phyloP scores from a whole-genome alignment of 1,284 basidiomycete species.

The Puccinia novopanici region DNA sequence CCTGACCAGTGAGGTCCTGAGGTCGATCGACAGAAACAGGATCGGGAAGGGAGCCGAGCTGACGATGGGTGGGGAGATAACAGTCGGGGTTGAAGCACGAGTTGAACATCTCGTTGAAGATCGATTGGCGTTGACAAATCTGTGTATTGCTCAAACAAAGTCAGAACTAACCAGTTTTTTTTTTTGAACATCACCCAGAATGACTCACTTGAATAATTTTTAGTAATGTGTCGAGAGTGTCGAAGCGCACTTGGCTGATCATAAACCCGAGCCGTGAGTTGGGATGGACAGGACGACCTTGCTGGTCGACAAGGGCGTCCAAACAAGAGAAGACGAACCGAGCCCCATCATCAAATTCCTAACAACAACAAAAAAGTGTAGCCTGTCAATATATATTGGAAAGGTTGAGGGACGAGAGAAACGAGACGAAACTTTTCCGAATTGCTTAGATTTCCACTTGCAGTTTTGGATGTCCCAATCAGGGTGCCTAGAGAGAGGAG shows the following conservation, averaged over 20 bases:
- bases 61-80: slow-evolving; percentile 5
- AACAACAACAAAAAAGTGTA: neutral
- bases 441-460: slow-evolving; percentile 12
- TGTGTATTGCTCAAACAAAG: neutral
- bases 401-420: neutral
- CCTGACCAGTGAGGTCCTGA: neutral
- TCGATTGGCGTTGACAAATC: slow-evolving; percentile 36
- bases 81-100: slow-evolving; percentile 46
- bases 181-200: neutral
- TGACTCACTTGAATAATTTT: slow-evolving; percentile 34
- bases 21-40: neutral
- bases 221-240: slow-evolving; percentile 26
- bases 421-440: slow-evolving; percentile 13
- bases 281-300: neutral
- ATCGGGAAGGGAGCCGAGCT: neutral
- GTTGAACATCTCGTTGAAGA: slow-evolving; percentile 44
- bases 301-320: neutral
- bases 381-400: neutral
- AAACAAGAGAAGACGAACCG: neutral
- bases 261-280: slow-evolving; percentile 12
- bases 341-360: neutral
- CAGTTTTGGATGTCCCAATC: neutral
- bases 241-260: slow-evolving; percentile 25
- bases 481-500: neutral
- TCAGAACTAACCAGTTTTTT: neutral